phyloP scores from a whole-genome alignment of 2,329 filamentous ascomycete species.

The Metarhizium humberi region DNA sequence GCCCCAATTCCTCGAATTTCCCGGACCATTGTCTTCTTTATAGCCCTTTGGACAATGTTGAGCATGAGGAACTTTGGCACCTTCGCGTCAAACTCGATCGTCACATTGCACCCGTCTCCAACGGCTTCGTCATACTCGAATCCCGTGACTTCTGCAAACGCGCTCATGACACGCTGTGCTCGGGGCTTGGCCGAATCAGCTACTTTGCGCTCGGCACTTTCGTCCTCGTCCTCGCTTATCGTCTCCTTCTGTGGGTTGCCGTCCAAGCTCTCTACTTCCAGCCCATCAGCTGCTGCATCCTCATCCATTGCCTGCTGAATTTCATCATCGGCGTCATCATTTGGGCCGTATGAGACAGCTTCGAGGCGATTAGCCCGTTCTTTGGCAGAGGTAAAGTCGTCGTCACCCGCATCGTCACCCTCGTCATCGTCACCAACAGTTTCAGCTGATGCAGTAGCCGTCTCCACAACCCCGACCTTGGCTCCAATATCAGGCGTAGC shows the following conservation, averaged over 20 bases:
- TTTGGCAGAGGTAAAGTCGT: slow-evolving; percentile 68
- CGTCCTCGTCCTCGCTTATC: slow-evolving; percentile 22
- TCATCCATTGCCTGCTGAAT: slow-evolving; percentile 58
- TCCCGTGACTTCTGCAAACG: slow-evolving; percentile 56
- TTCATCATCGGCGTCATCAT: slow-evolving; percentile 82
- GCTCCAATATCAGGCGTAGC: slow-evolving; percentile 66
- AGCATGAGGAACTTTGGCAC: slow-evolving; percentile 91
- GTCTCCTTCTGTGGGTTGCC: slow-evolving; percentile 32
- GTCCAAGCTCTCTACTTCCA: slow-evolving; percentile 40
- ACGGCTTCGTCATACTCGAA: slow-evolving; percentile 72
- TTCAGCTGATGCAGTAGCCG: slow-evolving; percentile 29
- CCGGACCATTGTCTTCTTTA: slow-evolving; percentile 73
- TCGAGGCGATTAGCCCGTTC: slow-evolving; percentile 67
- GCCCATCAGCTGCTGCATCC: slow-evolving; percentile 42
- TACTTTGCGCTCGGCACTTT: slow-evolving; percentile 29
- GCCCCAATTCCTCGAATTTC: slow-evolving; percentile 69
- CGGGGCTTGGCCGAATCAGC: slow-evolving; percentile 36
- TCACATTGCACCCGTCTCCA: slow-evolving; percentile 70
- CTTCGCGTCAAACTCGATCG: slow-evolving; percentile 69
- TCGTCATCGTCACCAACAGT: slow-evolving; percentile 36
- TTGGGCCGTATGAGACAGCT: slow-evolving; percentile 80
- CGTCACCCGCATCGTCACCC: slow-evolving; percentile 68
- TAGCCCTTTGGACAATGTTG: slow-evolving; percentile 74
- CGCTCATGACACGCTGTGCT: slow-evolving; percentile 54
- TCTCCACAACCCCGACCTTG: slow-evolving; percentile 43